A percentile compares a stretch with the other conserved stretches of the same genome.
These are phyloP conservation scores for Coriolopsis trogii DNA, from an alignment of 1,284 basidiomycete species.

Conservation along the genomic window DNA sequence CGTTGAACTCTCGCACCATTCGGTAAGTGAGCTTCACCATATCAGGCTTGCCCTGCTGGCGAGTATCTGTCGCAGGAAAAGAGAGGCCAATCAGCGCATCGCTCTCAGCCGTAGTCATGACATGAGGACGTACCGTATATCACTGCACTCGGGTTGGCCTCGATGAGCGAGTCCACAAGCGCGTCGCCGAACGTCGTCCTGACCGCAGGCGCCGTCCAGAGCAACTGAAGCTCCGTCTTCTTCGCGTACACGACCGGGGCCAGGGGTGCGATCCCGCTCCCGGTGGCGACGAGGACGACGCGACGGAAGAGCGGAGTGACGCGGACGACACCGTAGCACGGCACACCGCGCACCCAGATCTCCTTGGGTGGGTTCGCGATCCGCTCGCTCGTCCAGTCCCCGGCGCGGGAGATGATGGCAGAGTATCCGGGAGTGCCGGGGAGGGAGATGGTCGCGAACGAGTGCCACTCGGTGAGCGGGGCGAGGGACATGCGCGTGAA, in stretches of 20 bases:
- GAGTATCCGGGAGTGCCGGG: slow-evolving; percentile 56
- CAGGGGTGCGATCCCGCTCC: slow-evolving; percentile 61
- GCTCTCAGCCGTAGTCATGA: no score
- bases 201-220: slow-evolving; percentile 62
- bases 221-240: slow-evolving; percentile 49
- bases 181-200: slow-evolving; percentile 59
- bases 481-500: slow-evolving; percentile 54
- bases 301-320: slow-evolving; percentile 58
- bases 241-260: slow-evolving; percentile 54
- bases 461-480: slow-evolving; percentile 62
- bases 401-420: slow-evolving; percentile 56
- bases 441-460: slow-evolving; percentile 56
- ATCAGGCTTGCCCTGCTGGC: slow-evolving; percentile 59
- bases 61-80: slow-evolving; percentile 45
- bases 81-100: background rate
- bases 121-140: slow-evolving; percentile 47
- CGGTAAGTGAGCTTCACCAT: slow-evolving; percentile 60
- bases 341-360: slow-evolving; percentile 58
- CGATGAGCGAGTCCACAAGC: slow-evolving; percentile 54
- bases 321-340: slow-evolving; percentile 55
- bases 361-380: slow-evolving; percentile 53
- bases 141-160: slow-evolving; percentile 52
- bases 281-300: slow-evolving; percentile 60
- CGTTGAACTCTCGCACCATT: slow-evolving; percentile 58
- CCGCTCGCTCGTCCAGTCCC: slow-evolving; percentile 57